phyloP scores from a whole-genome alignment of 805 yeast genomes.

The Zygosaccharomyces lentus region DNA sequence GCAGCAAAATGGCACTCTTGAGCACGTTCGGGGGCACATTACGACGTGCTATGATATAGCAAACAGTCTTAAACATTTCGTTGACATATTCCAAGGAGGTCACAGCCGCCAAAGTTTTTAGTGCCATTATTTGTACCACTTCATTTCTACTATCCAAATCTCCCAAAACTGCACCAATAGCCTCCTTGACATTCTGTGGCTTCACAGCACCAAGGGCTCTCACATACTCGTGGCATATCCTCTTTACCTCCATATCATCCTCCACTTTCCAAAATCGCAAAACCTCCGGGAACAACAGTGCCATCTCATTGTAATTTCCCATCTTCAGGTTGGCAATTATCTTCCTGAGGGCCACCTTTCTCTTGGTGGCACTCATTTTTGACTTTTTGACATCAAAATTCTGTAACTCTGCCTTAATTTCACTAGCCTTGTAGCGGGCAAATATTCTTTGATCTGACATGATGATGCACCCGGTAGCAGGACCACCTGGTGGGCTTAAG shows the following conservation, averaged over 20 bases:
- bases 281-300: slow-evolving; percentile 60
- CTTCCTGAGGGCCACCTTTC: slow-evolving; percentile 56
- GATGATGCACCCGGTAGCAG: background rate
- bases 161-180: slow-evolving; percentile 49
- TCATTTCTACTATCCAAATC: slow-evolving; percentile 52
- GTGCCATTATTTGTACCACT: slow-evolving; percentile 51
- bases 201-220: slow-evolving; percentile 55
- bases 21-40: slow-evolving; percentile 52
- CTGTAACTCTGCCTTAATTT: slow-evolving; percentile 34
- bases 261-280: slow-evolving; percentile 46
- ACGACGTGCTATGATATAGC: slow-evolving; percentile 40
- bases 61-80: slow-evolving; percentile 41
- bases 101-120: slow-evolving; percentile 60
- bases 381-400: slow-evolving; percentile 39
- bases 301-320: slow-evolving; percentile 69
- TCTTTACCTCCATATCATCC: slow-evolving; percentile 65
- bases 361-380: slow-evolving; percentile 34
- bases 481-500: background rate
- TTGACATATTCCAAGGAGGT: slow-evolving; percentile 49
- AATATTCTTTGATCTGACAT: slow-evolving; percentile 34
- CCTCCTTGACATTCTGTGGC: slow-evolving; percentile 51
- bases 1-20: slow-evolving; percentile 64
- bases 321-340: slow-evolving; percentile 79
- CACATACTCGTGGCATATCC: slow-evolving; percentile 66
- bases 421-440: slow-evolving; percentile 33